Evolutionary conservation across 129 eudicot species (phyloP).

Genomic region (Rutidosis leptorrhynchoides): DNA sequence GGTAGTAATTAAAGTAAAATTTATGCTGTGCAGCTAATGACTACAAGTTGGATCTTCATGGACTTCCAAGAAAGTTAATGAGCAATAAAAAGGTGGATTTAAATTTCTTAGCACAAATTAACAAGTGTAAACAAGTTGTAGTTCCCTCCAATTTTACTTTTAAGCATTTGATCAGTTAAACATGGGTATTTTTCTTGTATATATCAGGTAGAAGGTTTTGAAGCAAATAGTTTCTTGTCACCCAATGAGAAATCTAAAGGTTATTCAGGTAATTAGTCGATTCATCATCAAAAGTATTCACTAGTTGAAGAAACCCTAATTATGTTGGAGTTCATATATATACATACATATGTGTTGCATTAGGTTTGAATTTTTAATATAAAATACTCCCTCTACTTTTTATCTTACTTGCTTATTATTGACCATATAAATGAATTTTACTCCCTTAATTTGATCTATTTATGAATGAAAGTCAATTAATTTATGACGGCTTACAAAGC

Average conservation of each 20-base stretch:
- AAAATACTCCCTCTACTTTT: too few relatives aligned
- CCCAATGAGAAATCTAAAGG: constrained; percentile 9
- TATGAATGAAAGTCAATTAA: too few relatives aligned
- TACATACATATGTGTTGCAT: neutral
- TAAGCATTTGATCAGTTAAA: constrained; percentile 1
- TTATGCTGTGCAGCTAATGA: constrained; percentile 8
- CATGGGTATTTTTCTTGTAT: neutral
- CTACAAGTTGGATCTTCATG: constrained; percentile 16
- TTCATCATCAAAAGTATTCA: constrained; percentile 4
- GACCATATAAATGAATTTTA: too few relatives aligned
- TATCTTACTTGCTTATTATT: too few relatives aligned
- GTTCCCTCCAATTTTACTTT: neutral
- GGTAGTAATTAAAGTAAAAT: constrained; percentile 7
- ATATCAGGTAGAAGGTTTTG: constrained; percentile 20
- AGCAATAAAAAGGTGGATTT: constrained; percentile 14
- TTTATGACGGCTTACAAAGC: too few relatives aligned
- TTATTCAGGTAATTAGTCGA: constrained; percentile 19
- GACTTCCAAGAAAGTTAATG: constrained; percentile 32
- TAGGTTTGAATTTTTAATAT: neutral
- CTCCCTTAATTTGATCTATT: too few relatives aligned
- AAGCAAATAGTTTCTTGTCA: constrained; percentile 18
- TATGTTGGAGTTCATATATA: neutral
- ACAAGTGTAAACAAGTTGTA: neutral
- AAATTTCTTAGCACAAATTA: neutral
- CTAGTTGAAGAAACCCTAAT: constrained; percentile 11